These are phyloP conservation scores for Cladosporium sp. DNA, from an alignment of 2,329 filamentous ascomycete species.

Conservation along the genomic window DNA sequence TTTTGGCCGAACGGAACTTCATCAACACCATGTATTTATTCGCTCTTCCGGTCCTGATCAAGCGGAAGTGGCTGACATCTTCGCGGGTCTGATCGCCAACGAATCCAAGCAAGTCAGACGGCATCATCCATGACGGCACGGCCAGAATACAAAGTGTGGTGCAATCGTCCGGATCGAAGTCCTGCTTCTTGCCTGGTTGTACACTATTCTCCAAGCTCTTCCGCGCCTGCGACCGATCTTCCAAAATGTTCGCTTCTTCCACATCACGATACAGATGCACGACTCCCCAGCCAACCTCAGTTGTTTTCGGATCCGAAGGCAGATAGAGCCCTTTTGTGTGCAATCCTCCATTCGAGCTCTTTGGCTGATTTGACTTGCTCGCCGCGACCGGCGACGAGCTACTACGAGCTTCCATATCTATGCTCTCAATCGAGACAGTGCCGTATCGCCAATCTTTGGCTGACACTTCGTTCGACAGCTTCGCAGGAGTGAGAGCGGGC, in stretches of 20 bases:
- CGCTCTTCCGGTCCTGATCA: constrained; percentile 83
- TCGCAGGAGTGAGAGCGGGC: constrained; percentile 28
- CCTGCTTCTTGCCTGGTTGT: constrained; percentile 2
- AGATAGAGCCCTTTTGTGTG: constrained; percentile 79
- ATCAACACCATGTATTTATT: constrained; percentile 94
- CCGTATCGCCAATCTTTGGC: constrained; percentile 75
- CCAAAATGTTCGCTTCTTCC: constrained; percentile 63
- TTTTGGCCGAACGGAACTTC: constrained; percentile 75
- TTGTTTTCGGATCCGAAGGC: constrained; percentile 63
- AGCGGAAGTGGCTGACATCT: constrained; percentile 85
- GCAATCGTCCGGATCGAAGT: constrained; percentile 58
- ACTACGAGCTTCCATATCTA: constrained; percentile 58
- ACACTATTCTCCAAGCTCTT: constrained; percentile 22
- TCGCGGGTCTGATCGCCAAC: constrained; percentile 82
- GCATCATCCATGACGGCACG: constrained; percentile 88
- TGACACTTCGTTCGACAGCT: constrained; percentile 46
- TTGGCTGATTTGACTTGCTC: constrained; percentile 37
- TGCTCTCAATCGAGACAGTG: constrained; percentile 70
- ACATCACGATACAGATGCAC: constrained; percentile 90
- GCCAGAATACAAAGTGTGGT: constrained; percentile 90
- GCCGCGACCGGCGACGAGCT: constrained; percentile 25
- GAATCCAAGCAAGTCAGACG: constrained; percentile 85
- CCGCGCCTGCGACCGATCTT: constrained; percentile 43
- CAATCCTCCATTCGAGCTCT: constrained; percentile 56
- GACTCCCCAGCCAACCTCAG: constrained; percentile 83